A percentile compares a stretch with the other conserved stretches of the same genome.
Evolutionary conservation across 1,139 yeast species (phyloP).

Genomic region (Debaryomyces singareniensis): DNA sequence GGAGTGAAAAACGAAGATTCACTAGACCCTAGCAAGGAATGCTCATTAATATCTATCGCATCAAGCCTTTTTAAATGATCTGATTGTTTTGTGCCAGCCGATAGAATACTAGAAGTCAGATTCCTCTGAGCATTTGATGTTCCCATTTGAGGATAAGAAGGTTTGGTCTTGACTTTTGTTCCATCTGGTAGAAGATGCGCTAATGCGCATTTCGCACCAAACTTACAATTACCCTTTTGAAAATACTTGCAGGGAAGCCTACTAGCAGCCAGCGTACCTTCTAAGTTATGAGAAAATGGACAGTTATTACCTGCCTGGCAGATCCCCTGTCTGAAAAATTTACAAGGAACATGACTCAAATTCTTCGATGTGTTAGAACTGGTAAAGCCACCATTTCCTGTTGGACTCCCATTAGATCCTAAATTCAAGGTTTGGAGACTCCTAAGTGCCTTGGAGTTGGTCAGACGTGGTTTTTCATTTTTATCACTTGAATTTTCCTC

Average conservation of each 20-base stretch:
- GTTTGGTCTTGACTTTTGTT: conserved; percentile 59
- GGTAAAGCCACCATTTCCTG: conserved; percentile 10
- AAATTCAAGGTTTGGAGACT: conserved; percentile 29
- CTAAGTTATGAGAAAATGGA: conserved; percentile 82
- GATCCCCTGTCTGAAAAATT: conserved; percentile 82
- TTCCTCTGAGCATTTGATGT: conserved; percentile 1
- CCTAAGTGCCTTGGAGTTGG: conserved; percentile 4
- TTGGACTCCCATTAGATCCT: conserved; percentile 33
- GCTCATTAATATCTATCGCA: neutral
- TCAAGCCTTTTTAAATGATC: neutral
- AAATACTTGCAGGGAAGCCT: conserved; percentile 86
- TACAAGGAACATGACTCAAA: conserved; percentile 91
- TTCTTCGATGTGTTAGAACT: conserved; percentile 25
- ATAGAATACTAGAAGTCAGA: neutral
- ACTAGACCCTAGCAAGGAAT: no score
- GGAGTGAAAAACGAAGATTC: neutral
- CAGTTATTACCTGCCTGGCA: conserved; percentile 93
- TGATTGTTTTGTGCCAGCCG: neutral
- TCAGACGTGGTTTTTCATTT: neutral
- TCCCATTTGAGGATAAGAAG: conserved; percentile 1
- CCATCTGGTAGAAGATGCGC: conserved; percentile 91
- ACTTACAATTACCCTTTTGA: conserved; percentile 91
- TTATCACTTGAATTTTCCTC: neutral
- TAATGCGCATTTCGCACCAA: conserved; percentile 87
- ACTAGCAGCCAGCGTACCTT: conserved; percentile 50